These are phyloP conservation scores for Petrea volubilis DNA, from an alignment of 257 asterid genomes.

Conservation along the genomic window DNA sequence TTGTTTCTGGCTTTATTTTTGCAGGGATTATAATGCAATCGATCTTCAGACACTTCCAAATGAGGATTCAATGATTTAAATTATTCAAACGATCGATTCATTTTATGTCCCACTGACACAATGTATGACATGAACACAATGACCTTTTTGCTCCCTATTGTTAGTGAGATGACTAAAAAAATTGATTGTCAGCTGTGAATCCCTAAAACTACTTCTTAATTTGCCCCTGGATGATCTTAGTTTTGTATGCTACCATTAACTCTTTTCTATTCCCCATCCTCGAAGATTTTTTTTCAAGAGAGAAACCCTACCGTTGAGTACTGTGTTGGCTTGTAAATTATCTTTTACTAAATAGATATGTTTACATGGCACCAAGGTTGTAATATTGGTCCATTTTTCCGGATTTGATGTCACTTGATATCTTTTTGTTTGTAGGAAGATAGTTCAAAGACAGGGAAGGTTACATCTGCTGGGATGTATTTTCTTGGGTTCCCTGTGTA, in stretches of 20 bases:
- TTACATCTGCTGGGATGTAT: conserved; percentile 90
- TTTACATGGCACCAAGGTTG: no score
- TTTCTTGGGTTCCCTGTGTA: conserved; percentile 94
- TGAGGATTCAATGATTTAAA: background rate
- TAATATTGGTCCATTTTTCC: no score
- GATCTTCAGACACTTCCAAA: conserved; percentile 6
- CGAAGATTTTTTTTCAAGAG: background rate
- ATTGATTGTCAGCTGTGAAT: background rate
- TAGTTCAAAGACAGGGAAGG: conserved; percentile 84
- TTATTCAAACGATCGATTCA: background rate
- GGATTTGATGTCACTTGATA: no score
- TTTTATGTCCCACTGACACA: background rate
- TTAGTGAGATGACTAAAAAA: background rate
- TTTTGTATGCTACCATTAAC: background rate
- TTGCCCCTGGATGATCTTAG: background rate
- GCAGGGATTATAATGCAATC: background rate
- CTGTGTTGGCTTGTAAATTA: background rate
- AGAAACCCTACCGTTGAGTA: no score
- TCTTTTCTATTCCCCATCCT: background rate
- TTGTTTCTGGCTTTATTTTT: conserved; percentile 4
- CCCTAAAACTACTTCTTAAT: background rate
- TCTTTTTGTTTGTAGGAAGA: conserved; percentile 64
- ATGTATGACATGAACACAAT: background rate
- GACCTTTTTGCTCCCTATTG: background rate
- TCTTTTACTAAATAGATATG: conserved; percentile 21